phyloP scores from a whole-genome alignment of 352 stramenopile species.

The Pythium phragmiticola region DNA sequence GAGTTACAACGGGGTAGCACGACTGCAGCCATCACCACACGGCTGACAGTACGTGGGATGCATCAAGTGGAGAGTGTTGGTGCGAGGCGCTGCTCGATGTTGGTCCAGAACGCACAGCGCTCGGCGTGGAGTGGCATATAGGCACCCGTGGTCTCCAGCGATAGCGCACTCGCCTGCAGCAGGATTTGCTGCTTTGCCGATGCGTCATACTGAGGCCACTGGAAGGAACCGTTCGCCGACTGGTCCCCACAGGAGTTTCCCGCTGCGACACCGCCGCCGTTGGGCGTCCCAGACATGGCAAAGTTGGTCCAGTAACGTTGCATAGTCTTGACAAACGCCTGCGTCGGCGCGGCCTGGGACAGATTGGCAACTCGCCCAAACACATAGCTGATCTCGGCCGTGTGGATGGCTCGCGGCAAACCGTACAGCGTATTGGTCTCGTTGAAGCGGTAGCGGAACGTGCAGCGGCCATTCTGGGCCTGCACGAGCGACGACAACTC shows the following conservation, averaged over 20 bases:
- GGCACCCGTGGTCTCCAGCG: slow-evolving; percentile 5
- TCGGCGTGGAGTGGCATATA: slow-evolving; percentile 18
- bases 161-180: slow-evolving; percentile 6
- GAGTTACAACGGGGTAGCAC: too few relatives aligned
- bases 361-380: slow-evolving; percentile 10
- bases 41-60: too few relatives aligned
- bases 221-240: not conserved
- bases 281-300: slow-evolving; percentile 10
- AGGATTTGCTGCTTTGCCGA: slow-evolving; percentile 1
- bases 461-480: not conserved
- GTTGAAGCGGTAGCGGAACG: slow-evolving; percentile 21
- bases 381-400: slow-evolving; percentile 11
- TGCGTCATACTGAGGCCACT: slow-evolving; percentile 9
- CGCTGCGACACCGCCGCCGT: not conserved
- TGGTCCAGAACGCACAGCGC: slow-evolving; percentile 19
- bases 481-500: not conserved
- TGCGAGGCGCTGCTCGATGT: slow-evolving; percentile 3
- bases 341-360: not conserved
- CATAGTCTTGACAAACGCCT: slow-evolving; percentile 6
- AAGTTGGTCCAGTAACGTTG: slow-evolving; percentile 20
- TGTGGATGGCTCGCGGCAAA: slow-evolving; percentile 2
- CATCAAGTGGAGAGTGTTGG: not conserved
- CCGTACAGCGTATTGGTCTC: slow-evolving; percentile 5
- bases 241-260: too few relatives aligned
- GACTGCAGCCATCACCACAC: too few relatives aligned